Evolutionary conservation across 2,329 filamentous ascomycete species (phyloP).

Genomic region (Geosmithia flava): DNA sequence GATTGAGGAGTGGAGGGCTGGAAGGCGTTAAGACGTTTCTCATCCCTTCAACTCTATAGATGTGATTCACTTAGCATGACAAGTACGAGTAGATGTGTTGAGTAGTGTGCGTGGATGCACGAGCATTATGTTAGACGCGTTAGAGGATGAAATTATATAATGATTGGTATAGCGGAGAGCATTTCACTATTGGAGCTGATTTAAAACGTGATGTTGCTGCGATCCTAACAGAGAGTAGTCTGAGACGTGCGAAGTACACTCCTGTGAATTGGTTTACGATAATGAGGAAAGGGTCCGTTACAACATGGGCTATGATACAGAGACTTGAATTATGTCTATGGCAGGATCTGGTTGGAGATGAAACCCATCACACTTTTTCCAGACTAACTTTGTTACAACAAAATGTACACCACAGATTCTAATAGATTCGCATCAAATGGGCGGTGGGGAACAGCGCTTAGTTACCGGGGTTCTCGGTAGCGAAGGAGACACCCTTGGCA

Average conservation of each 20-base stretch:
- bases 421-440: neutral
- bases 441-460: constrained; percentile 21
- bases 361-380: no score
- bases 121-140: neutral
- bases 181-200: no score
- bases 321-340: constrained; percentile 19
- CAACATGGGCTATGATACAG: constrained; percentile 18
- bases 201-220: no score
- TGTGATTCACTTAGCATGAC: neutral
- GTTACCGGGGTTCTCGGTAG: constrained; percentile 45
- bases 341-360: constrained; percentile 7
- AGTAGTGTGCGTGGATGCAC: neutral
- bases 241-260: no score
- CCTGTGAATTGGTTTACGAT: no score
- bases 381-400: no score
- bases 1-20: constrained; percentile 32
- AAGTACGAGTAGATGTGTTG: neutral
- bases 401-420: constrained; percentile 1
- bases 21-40: constrained; percentile 10
- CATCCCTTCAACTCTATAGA: neutral
- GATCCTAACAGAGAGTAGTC: no score
- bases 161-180: neutral
- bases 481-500: constrained; percentile 66
- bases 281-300: neutral
- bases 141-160: neutral